A percentile compares a stretch with the other conserved stretches of the same genome.
phyloP scores from a whole-genome alignment of 2,329 filamentous ascomycete genomes.

The Paecilomyces variotii region DNA sequence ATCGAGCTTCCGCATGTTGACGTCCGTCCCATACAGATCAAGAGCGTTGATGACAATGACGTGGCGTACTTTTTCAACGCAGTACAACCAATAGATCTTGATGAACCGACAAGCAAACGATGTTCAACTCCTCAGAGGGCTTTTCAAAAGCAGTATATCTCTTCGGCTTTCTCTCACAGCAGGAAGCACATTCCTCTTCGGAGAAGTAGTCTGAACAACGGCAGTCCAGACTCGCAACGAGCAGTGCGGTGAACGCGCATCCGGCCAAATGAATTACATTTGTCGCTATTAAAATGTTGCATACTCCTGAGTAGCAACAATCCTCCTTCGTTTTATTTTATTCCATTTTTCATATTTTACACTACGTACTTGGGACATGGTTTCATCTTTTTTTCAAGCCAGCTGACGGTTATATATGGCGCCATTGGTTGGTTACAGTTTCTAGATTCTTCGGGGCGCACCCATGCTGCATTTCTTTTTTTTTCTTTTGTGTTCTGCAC shows the following conservation, averaged over 20 bases:
- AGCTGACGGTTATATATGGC: not conserved
- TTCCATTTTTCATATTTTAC: not conserved
- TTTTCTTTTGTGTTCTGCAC: not conserved
- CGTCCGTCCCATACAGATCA: slow-evolving; percentile 19
- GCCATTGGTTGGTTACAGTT: not conserved
- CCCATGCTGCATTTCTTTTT: not conserved
- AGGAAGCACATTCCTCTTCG: slow-evolving; percentile 8
- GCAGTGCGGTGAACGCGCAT: not conserved
- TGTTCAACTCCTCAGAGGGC: not conserved
- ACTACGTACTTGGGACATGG: not conserved
- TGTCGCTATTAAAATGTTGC: not conserved
- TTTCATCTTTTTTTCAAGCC: not conserved
- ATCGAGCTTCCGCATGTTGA: slow-evolving; percentile 20
- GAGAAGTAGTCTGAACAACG: slow-evolving; percentile 8
- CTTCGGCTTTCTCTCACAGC: not conserved
- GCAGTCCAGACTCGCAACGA: slow-evolving; percentile 4
- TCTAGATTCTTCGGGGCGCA: not conserved
- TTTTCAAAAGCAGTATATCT: not conserved
- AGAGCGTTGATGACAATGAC: slow-evolving; percentile 27
- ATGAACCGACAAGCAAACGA: slow-evolving; percentile 7
- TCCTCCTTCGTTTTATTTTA: not conserved
- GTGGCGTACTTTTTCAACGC: slow-evolving; percentile 23
- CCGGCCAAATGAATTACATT: not conserved
- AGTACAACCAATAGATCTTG: slow-evolving; percentile 16
- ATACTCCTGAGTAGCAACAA: not conserved